Evolutionary conservation across 2,329 filamentous ascomycete genomes (phyloP).

Genomic region (Eutypa lata): DNA sequence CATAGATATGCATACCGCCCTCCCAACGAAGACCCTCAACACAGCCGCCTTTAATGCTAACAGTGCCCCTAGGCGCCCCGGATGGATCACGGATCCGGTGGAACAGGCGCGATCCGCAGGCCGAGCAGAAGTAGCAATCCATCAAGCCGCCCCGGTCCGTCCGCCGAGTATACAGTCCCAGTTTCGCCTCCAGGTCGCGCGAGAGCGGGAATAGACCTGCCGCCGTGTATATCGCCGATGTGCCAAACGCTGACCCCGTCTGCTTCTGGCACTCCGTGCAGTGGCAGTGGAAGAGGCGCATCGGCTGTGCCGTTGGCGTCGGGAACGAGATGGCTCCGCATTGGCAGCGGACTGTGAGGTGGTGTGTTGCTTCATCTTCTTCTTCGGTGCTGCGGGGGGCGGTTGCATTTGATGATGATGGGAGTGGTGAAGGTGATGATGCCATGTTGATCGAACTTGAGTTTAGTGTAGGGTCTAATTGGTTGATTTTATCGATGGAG

Average conservation of each 20-base stretch:
- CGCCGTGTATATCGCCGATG: conserved; percentile 40
- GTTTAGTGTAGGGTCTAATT: too few species aligned
- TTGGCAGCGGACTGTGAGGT: conserved; percentile 33
- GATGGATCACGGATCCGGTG: conserved; percentile 38
- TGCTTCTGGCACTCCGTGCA: conserved; percentile 44
- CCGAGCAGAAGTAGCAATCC: conserved; percentile 35
- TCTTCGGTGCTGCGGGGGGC: neutral
- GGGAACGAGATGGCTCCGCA: conserved; percentile 36
- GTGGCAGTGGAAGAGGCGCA: conserved; percentile 42
- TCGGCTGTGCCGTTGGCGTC: conserved; percentile 31
- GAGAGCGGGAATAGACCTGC: conserved; percentile 39
- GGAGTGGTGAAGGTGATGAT: too few species aligned
- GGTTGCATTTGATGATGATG: neutral
- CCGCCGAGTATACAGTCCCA: conserved; percentile 35
- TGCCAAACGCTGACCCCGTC: conserved; percentile 43
- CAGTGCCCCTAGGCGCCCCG: conserved; percentile 31
- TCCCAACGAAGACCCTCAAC: conserved; percentile 39
- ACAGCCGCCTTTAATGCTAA: conserved; percentile 46
- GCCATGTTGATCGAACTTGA: too few species aligned
- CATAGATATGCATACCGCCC: conserved; percentile 42
- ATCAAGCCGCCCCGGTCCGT: conserved; percentile 39
- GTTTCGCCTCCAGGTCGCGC: conserved; percentile 25
- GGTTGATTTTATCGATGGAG: too few species aligned
- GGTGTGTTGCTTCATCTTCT: neutral
- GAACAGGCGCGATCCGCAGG: conserved; percentile 45